These are phyloP conservation scores for Anastatica hierochuntica DNA, from an alignment of 345 rosid genomes.

Conservation along the genomic window DNA sequence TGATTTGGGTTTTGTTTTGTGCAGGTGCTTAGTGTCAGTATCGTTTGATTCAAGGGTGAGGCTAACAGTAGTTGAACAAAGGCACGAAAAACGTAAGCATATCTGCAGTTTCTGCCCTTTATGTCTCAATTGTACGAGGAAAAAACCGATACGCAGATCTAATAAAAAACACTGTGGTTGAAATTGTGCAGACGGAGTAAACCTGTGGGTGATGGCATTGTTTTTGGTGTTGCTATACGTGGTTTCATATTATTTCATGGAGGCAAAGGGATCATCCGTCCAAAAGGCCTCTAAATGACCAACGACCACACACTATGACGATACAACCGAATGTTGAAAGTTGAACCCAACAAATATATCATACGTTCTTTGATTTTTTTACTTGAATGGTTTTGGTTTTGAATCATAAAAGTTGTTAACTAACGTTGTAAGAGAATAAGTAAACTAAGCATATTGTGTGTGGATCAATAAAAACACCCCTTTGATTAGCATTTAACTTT, in stretches of 20 bases:
- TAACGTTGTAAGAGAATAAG: neutral
- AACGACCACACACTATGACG: no score
- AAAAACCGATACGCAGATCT: no score
- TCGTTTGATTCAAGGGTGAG: slow-evolving; percentile 93
- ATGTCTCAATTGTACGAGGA: no score
- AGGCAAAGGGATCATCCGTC: slow-evolving; percentile 10
- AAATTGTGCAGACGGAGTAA: slow-evolving; percentile 22
- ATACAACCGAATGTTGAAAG: neutral
- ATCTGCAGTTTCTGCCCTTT: neutral
- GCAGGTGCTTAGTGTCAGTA: slow-evolving; percentile 71
- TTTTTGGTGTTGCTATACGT: slow-evolving; percentile 14
- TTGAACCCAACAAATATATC: neutral
- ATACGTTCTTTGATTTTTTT: neutral
- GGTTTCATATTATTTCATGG: slow-evolving; percentile 15
- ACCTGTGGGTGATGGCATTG: neutral
- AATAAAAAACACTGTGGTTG: neutral
- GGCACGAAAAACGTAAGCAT: slow-evolving; percentile 13
- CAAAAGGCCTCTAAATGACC: neutral
- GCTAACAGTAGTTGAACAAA: slow-evolving; percentile 40
- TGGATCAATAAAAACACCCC: no score
- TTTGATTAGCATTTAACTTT: slow-evolving; percentile 7
- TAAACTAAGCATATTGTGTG: no score
- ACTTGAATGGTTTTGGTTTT: no score
- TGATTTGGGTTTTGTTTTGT: slow-evolving; percentile 11
- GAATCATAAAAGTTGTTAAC: no score